phyloP scores from a whole-genome alignment of 768 basidiomycete species.

The Leccinellum albellum region DNA sequence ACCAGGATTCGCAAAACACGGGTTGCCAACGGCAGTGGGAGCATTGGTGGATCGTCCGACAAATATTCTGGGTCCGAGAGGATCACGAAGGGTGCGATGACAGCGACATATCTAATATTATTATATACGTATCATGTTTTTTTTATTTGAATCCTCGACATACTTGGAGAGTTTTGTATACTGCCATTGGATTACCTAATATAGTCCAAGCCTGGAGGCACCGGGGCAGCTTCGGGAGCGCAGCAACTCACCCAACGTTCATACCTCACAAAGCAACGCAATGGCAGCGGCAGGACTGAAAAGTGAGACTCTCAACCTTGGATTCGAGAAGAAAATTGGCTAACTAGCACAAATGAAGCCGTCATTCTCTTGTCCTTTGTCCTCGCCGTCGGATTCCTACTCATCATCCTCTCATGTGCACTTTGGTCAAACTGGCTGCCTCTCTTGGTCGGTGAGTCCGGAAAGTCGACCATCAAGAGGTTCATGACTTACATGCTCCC shows the following conservation, averaged over 20 bases:
- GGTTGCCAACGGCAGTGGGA: conserved; percentile 20
- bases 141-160: background rate
- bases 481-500: background rate
- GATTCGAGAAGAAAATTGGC: background rate
- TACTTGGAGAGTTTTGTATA: background rate
- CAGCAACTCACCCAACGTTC: conserved; percentile 1
- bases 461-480: background rate
- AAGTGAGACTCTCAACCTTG: conserved; percentile 41
- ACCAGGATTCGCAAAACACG: conserved; percentile 15
- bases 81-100: conserved; percentile 29
- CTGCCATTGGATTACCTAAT: conserved; percentile 23
- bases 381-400: conserved; percentile 93
- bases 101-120: background rate
- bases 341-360: conserved; percentile 46
- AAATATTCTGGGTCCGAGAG: conserved; percentile 32
- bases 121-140: conserved; percentile 1
- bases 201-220: background rate
- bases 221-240: background rate
- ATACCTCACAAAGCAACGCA: conserved; percentile 4
- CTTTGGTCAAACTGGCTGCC: conserved; percentile 97
- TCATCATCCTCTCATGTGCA: conserved; percentile 96
- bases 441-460: conserved; percentile 80
- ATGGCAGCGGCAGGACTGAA: conserved; percentile 69
- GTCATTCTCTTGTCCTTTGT: conserved; percentile 97
- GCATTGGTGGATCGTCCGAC: conserved; percentile 33